These are phyloP conservation scores for Sphaerosporella brunnea DNA, from an alignment of 495 filamentous ascomycete genomes.

Conservation along the genomic window DNA sequence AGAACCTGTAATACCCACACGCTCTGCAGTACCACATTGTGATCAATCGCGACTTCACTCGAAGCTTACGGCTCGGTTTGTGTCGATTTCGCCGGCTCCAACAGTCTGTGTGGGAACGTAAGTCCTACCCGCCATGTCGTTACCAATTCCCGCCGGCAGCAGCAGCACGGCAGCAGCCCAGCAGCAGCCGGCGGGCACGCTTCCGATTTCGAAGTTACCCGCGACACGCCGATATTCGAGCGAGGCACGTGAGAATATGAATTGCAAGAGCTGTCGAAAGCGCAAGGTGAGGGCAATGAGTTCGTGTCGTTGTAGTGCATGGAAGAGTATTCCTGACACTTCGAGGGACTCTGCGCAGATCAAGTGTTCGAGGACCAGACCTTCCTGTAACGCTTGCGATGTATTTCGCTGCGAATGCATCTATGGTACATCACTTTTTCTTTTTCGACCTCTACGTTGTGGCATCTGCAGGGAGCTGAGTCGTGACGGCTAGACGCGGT, in stretches of 20 bases:
- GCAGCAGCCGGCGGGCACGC: slow-evolving; percentile 1
- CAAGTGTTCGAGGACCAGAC: slow-evolving; percentile 72
- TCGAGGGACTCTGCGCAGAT: too few species aligned
- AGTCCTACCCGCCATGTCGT: neutral
- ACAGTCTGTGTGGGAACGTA: too few species aligned
- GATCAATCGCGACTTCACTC: too few species aligned
- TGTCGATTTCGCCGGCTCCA: too few species aligned
- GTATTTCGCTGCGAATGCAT: slow-evolving; percentile 77
- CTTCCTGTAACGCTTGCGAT: slow-evolving; percentile 73
- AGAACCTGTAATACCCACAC: too few species aligned
- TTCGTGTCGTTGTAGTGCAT: too few species aligned
- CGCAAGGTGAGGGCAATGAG: slow-evolving; percentile 70
- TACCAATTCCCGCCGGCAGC: neutral
- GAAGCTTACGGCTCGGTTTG: too few species aligned
- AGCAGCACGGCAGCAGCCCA: neutral
- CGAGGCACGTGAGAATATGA: slow-evolving; percentile 76
- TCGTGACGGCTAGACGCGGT: slow-evolving; percentile 54
- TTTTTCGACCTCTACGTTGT: neutral
- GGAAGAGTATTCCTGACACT: too few species aligned
- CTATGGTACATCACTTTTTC: slow-evolving; percentile 42
- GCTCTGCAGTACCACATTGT: too few species aligned
- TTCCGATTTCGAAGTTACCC: slow-evolving; percentile 32
- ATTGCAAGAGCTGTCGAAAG: slow-evolving; percentile 83
- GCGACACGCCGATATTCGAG: slow-evolving; percentile 46
- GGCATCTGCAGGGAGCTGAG: slow-evolving; percentile 1